Evolutionary conservation across 345 rosid species (phyloP), one percentile per base, ranked within the genome.

Genomic region (Syzygium grande): DNA sequence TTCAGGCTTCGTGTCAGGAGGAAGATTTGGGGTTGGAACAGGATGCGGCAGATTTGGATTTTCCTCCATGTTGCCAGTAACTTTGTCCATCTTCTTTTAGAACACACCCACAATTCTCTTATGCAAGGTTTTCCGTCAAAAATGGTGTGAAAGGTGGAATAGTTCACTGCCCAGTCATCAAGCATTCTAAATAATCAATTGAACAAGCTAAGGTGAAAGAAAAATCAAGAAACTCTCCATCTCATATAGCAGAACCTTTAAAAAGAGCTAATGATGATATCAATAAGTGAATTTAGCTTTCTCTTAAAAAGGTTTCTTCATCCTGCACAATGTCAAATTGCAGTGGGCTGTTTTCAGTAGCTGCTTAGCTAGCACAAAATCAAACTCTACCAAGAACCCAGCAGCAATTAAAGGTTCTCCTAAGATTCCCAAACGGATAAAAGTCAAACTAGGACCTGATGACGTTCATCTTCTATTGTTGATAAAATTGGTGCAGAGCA

Each of bases 21-120:
- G 91, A 85, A 87, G 25, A 34, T 30, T 38, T 25, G 91, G 85
- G 87, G 91, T 88, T 34, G 88, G 88, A 86, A 78, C 84, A 27
- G 92, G 89, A 89, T 85, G 61, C 84, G 92, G 87, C 79, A 90
- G 87, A 63, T 92, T 85, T 65, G 78, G 87, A 59, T 52, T 85
- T n/a, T 65, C 88, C 86, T 88, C 90, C 59, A 58, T 55, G 25
- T 27, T 25, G 51, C 63, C 84, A 79, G 34, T 85, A 46, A 77
- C 85, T 86, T 90, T 73, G 89, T 91, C 95, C 97, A 95, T 95
- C 87, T 90, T 86, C 68, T 52, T 23, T 51, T 52, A 51, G 86
- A 41, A 41, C 16, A 73, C 80, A 59, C 59, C 83, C 83, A 73
- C 83, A 73, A 38, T 11, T 73, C 49, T 38, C 83, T 73, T 3